Evolutionary conservation across 2,329 filamentous ascomycete species (phyloP), one percentile per base, ranked within the genome.

Genomic region (Colletotrichum simmondsii): DNA sequence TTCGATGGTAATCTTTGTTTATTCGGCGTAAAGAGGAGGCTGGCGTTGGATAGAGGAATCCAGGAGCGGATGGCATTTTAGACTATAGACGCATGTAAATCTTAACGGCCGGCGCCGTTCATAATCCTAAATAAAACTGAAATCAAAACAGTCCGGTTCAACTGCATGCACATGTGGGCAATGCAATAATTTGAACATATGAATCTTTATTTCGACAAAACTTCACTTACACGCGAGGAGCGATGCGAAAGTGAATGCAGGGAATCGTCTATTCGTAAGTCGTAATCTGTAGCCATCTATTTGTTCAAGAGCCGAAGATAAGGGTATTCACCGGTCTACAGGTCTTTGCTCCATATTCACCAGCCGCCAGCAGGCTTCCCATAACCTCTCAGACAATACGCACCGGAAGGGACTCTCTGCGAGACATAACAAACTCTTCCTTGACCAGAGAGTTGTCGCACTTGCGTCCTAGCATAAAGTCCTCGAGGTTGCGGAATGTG

Each of bases 401-500:
- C 30, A 82, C 80, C 7, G 80, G 80, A 4, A 79, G 74, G 24
- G 80, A 79, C 26, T 80, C 76, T 49, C 77, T 77, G 53, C 72
- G 73, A 24, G 66, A 49, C 59, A 68, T 16, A 14, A 59, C 26
- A 12, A 67, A 54, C 49, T 74, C 77, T 5, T 75, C 66, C 58
- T 72, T 76, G 1, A 84, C 79, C n/a, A 85, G 73, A n/a, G 82
- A 79, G 72, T 85, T 83, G 59, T 78, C 77, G 76, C 85, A 86
- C 2, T 77, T 78, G 19, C 78, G 77, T 0, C 74, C 77, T 11
- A 72, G 74, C 28, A 80, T 76, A 22, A 87, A 86, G 72, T 88
- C 86, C 32, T 83, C 83, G 4, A 92, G 77, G 78, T 92, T 93
- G 68, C 82, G 80, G 73, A 92, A 76, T 1, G 91, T 92, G 65